phyloP scores from a whole-genome alignment of 345 rosid species.

The Citrus trifoliata region DNA sequence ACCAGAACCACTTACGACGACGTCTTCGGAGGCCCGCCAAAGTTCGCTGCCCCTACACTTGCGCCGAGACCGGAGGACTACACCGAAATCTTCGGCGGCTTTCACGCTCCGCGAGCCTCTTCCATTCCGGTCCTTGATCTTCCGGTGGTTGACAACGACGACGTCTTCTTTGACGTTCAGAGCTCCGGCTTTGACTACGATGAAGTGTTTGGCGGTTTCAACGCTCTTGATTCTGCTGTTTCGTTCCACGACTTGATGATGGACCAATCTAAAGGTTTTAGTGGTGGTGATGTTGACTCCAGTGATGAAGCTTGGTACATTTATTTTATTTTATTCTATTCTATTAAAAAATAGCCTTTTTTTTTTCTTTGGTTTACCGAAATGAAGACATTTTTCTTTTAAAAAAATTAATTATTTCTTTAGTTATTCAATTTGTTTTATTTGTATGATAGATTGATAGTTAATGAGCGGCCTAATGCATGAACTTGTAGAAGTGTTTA shows the following conservation, averaged over 20 bases:
- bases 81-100: constrained; percentile 72
- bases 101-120: constrained; percentile 72
- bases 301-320: constrained; percentile 83
- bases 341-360: neutral
- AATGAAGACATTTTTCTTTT: neutral
- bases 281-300: constrained; percentile 36
- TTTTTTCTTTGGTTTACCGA: neutral
- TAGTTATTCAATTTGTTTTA: neutral
- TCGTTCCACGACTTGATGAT: constrained; percentile 58
- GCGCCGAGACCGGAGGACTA: constrained; percentile 89
- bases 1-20: constrained; percentile 58
- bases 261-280: constrained; percentile 34
- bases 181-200: constrained; percentile 59
- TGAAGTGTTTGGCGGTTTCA: constrained; percentile 74
- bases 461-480: neutral
- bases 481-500: neutral
- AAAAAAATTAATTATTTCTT: neutral
- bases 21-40: constrained; percentile 72
- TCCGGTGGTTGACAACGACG: constrained; percentile 45
- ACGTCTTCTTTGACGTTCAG: constrained; percentile 60
- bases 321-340: neutral
- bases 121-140: constrained; percentile 94
- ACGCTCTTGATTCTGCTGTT: constrained; percentile 53
- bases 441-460: neutral
- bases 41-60: constrained; percentile 49